Evolutionary conservation across 202 grass and related monocot species (phyloP).

Genomic region (Carex arenaria): DNA sequence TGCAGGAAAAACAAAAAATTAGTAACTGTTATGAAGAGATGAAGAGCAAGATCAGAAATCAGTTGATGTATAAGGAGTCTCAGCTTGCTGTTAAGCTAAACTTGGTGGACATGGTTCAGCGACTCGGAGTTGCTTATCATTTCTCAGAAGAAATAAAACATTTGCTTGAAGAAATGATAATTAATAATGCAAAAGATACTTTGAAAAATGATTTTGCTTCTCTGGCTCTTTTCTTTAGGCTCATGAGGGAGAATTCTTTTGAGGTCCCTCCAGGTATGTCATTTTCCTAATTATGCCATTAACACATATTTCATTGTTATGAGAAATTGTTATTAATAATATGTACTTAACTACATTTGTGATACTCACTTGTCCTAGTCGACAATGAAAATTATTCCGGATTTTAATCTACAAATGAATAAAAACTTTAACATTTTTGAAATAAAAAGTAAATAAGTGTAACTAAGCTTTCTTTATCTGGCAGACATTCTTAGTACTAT

Average conservation of each 20-base stretch:
- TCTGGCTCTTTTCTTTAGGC: constrained; percentile 25
- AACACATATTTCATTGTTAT: neutral
- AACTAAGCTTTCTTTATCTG: too few relatives aligned
- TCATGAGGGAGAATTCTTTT: constrained; percentile 36
- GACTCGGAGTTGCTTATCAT: constrained; percentile 36
- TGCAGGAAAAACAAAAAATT: neutral
- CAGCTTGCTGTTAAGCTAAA: neutral
- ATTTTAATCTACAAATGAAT: neutral
- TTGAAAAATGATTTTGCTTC: constrained; percentile 13
- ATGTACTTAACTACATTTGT: too few relatives aligned
- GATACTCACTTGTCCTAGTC: too few relatives aligned
- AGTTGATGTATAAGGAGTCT: neutral
- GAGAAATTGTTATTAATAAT: neutral
- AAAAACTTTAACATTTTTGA: neutral
- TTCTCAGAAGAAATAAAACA: constrained; percentile 28
- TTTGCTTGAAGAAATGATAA: constrained; percentile 9
- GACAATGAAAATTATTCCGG: neutral
- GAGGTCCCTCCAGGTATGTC: constrained; percentile 17
- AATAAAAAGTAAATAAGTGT: too few relatives aligned
- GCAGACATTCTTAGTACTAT: neutral
- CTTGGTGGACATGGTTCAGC: constrained; percentile 29
- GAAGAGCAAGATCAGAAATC: neutral
- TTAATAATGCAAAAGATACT: neutral
- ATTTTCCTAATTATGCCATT: neutral
- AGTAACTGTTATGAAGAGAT: neutral